Percentiles rank a stretch among this genome's conserved stretches.
Conservation (phyloP, 345 rosid species). For the Citrus cavaleriei region DNA sequence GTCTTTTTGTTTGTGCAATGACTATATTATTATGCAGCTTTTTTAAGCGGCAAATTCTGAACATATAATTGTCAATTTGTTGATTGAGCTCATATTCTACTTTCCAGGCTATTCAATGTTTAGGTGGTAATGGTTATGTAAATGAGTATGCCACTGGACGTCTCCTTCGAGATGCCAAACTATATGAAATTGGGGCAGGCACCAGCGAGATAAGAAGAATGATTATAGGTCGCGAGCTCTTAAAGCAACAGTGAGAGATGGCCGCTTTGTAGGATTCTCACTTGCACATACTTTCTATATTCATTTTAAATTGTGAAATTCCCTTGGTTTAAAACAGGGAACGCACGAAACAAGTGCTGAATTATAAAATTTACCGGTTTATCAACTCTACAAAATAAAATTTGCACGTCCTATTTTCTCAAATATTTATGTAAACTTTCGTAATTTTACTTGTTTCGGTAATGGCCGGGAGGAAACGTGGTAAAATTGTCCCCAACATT, state of each 20-base stretch:
- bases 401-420: background rate
- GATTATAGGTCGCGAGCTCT: constrained; percentile 85
- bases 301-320: background rate
- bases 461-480: too few relatives aligned
- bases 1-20: background rate
- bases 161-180: constrained; percentile 86
- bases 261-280: background rate
- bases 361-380: background rate
- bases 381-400: background rate
- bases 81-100: background rate
- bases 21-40: background rate
- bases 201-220: constrained; percentile 95
- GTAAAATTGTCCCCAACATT: background rate
- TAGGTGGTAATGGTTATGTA: constrained; percentile 94
- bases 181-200: constrained; percentile 95
- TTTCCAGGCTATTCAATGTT: constrained; percentile 91
- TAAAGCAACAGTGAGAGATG: constrained; percentile 49
- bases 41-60: background rate
- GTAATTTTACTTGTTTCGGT: background rate
- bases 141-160: constrained; percentile 90
- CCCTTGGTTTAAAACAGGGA: background rate
- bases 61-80: background rate
- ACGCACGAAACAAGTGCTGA: background rate
- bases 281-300: background rate
- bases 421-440: background rate